Conservation (phyloP, 192 early-diverging fungal genomes). For the Phycomyces blakesleeanus region DNA sequence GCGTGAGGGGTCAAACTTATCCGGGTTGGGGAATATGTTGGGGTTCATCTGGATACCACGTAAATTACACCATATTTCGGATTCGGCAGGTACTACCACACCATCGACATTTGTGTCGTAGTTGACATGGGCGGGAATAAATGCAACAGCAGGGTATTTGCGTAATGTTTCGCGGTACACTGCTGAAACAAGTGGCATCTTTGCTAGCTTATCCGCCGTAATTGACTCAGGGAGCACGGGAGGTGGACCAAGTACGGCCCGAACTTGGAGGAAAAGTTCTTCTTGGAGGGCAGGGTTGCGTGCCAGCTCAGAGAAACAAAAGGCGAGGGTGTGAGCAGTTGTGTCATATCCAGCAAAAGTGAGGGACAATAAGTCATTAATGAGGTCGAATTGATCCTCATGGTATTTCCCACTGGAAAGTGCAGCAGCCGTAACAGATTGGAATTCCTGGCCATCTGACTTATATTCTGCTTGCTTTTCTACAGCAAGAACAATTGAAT, state of each 20-base stretch:
- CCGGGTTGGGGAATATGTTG: constrained; percentile 29
- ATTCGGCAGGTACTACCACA: constrained; percentile 18
- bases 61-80: constrained; percentile 34
- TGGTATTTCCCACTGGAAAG: constrained; percentile 17
- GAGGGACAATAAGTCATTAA: constrained; percentile 45
- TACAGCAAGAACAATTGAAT: constrained; percentile 15
- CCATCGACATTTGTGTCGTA: constrained; percentile 21
- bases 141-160: constrained; percentile 35
- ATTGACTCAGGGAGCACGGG: constrained; percentile 13
- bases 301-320: constrained; percentile 40
- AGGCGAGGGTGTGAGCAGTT: constrained; percentile 44
- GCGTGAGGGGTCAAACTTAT: constrained; percentile 28
- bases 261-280: constrained; percentile 38
- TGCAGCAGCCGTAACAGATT: constrained; percentile 21
- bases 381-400: constrained; percentile 28
- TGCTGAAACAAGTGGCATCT: constrained; percentile 24
- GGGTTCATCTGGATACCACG: constrained; percentile 36
- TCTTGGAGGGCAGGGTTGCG: constrained; percentile 40
- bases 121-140: constrained; percentile 31
- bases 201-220: constrained; percentile 27
- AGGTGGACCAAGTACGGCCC: constrained; percentile 26
- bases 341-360: constrained; percentile 58
- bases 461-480: neutral
- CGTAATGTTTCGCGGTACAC: constrained; percentile 34
- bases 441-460: neutral